Percentiles rank a stretch among this genome's conserved stretches.
Conservation (phyloP, 495 filamentous ascomycete genomes). For the Penicillium herquei region DNA sequence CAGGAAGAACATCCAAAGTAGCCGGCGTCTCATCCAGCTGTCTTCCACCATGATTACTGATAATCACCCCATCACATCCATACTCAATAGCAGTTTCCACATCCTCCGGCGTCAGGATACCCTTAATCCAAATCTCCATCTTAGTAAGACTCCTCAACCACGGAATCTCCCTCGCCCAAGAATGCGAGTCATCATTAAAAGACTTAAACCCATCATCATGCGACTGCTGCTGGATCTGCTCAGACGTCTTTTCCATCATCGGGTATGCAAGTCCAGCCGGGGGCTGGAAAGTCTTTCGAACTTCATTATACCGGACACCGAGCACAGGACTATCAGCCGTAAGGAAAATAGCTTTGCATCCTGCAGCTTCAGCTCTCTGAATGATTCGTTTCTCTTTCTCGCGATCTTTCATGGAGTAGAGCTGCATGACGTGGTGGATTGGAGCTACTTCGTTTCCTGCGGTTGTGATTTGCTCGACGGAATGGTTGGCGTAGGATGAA, state of each 20-base stretch:
- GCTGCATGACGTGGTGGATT: constrained; percentile 61
- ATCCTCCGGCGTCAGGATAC: constrained; percentile 55
- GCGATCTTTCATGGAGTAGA: constrained; percentile 71
- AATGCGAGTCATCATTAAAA: constrained; percentile 62
- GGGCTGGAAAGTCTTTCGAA: constrained; percentile 35
- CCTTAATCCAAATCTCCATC: constrained; percentile 57
- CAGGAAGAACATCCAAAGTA: constrained; percentile 61
- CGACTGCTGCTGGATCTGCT: constrained; percentile 60
- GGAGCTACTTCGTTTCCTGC: constrained; percentile 32
- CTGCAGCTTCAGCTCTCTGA: constrained; percentile 38
- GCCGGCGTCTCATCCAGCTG: constrained; percentile 64
- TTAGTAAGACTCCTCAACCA: constrained; percentile 51
- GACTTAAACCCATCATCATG: constrained; percentile 51
- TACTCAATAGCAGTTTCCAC: constrained; percentile 52
- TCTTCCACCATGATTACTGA: constrained; percentile 71
- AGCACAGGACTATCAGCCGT: constrained; percentile 86
- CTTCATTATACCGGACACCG: constrained; percentile 50
- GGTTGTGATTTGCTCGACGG: constrained; percentile 55
- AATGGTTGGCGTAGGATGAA: constrained; percentile 50
- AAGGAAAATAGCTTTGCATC: constrained; percentile 63
- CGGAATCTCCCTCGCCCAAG: constrained; percentile 53
- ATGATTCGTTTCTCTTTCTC: constrained; percentile 55
- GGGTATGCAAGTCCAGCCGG: constrained; percentile 35
- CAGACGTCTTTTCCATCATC: constrained; percentile 60
- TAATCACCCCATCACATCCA: constrained; percentile 57